These are phyloP conservation scores for Epichloe hybrida DNA, from an alignment of 2,329 filamentous ascomycete species.

Conservation along the genomic window DNA sequence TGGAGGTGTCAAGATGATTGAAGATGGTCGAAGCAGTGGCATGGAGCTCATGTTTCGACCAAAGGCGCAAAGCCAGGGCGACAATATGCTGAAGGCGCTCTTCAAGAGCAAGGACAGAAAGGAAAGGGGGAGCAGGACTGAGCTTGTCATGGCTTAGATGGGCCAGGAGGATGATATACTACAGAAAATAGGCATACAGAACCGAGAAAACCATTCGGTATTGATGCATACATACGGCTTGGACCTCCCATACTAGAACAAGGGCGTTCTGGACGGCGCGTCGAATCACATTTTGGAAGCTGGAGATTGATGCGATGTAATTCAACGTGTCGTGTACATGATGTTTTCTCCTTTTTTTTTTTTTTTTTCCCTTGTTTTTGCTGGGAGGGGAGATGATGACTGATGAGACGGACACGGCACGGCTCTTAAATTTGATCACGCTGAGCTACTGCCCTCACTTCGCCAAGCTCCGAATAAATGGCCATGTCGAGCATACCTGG, in stretches of 20 bases:
- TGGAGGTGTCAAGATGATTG: conserved; percentile 19
- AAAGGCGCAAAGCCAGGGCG: conserved; percentile 31
- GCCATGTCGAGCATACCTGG: too few species aligned
- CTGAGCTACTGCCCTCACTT: too few species aligned
- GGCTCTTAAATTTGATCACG: too few species aligned
- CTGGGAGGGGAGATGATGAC: too few species aligned
- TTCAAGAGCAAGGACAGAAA: conserved; percentile 43
- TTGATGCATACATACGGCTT: neutral
- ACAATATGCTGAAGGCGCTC: conserved; percentile 43
- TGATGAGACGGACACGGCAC: too few species aligned
- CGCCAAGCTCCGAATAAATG: too few species aligned
- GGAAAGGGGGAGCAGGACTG: conserved; percentile 23
- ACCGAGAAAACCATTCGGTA: neutral
- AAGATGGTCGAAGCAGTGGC: conserved; percentile 22
- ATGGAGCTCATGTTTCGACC: conserved; percentile 29
- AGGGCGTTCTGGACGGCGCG: neutral
- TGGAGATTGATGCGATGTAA: neutral
- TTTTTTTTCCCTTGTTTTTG: too few species aligned
- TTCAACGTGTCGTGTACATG: too few species aligned
- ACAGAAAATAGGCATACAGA: neutral
- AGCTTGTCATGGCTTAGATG: conserved; percentile 17
- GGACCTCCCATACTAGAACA: neutral
- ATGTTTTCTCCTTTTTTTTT: neutral
- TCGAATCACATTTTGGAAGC: neutral
- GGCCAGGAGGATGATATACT: neutral